Evolutionary conservation across 2,329 filamentous ascomycete genomes (phyloP), one percentile per base, ranked within the genome.

Genomic region (Fusarium neocosmosporiellum): DNA sequence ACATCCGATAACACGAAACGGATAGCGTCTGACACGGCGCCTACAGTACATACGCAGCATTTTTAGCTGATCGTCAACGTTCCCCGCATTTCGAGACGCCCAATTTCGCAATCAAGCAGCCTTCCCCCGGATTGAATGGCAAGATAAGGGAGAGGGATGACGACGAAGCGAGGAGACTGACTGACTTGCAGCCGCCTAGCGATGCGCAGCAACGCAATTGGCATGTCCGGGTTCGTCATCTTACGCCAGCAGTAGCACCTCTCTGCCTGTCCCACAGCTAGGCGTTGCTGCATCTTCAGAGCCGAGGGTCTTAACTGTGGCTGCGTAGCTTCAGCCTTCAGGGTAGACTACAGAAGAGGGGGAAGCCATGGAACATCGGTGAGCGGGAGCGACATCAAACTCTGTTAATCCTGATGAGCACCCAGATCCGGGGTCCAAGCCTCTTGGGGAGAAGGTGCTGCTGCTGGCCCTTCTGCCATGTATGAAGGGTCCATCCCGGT

Each of bases 401-500:
- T 33, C 31, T 34, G 46, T 50, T 36, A 11, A 18, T 36, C 14
- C 33, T 41, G 36, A 46, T 46, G 11, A 39, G n/a, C 57, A 61
- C 24, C 34, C 16, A 31, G 39, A 65, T 41, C 48, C 33, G 55
- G 67, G 65, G 67, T 68, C 59, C 54, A 59, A 59, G 58, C 48
- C 31, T 41, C 65, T 53, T 33, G 36, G 13, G 31, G 31, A 33
- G 31, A 33, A 43, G 18, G 43, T 37, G 13, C 33, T 37, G 54
- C 39, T 24, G 41, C 41, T 24, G 20, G 41, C 24, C 33, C 60
- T 55, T 36, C n/a, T 46, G 48, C 31, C 53, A 59, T 72, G 70
- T 71, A 71, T 70, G 62, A 72, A 72, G 70, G 70, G 70, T 72
- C 70, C 69, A 59, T 41, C 31, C 54, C 41, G 37, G 57, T 70